These are phyloP conservation scores for Cystobasidiaceae sp. DNA, from an alignment of 1,284 basidiomycete species.

Conservation along the genomic window DNA sequence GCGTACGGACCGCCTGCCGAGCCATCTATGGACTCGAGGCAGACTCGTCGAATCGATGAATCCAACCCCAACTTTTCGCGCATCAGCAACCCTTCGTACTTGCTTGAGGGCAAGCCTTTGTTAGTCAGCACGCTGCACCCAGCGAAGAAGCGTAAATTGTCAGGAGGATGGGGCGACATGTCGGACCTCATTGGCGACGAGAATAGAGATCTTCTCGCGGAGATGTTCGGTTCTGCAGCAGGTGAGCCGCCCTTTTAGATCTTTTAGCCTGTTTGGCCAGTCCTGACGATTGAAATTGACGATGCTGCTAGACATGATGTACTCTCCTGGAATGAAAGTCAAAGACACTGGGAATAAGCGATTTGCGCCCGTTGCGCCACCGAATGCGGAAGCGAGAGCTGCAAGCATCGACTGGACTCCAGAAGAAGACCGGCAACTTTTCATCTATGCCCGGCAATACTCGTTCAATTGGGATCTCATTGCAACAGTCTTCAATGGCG, in stretches of 20 bases:
- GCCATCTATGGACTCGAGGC: constrained; percentile 41
- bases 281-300: too few species aligned
- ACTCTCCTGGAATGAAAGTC: background rate
- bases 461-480: constrained; percentile 84
- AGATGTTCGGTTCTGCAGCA: constrained; percentile 37
- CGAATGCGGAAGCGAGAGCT: constrained; percentile 52
- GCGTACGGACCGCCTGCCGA: constrained; percentile 47
- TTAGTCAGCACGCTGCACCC: constrained; percentile 56
- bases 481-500: constrained; percentile 79
- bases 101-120: constrained; percentile 55
- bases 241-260: too few species aligned
- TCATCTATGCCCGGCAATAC: constrained; percentile 69
- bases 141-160: constrained; percentile 47
- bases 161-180: constrained; percentile 48
- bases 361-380: constrained; percentile 9
- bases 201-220: constrained; percentile 41
- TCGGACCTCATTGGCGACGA: constrained; percentile 50
- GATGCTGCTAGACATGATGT: constrained; percentile 5
- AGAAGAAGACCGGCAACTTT: constrained; percentile 70
- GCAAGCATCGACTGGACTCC: constrained; percentile 67
- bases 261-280: too few species aligned
- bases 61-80: constrained; percentile 47
- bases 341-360: constrained; percentile 28
- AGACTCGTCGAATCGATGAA: constrained; percentile 53
- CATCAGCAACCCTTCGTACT: constrained; percentile 52